These are phyloP conservation scores for Solanum verrucosum DNA, from an alignment of 257 asterid species.

Conservation along the genomic window DNA sequence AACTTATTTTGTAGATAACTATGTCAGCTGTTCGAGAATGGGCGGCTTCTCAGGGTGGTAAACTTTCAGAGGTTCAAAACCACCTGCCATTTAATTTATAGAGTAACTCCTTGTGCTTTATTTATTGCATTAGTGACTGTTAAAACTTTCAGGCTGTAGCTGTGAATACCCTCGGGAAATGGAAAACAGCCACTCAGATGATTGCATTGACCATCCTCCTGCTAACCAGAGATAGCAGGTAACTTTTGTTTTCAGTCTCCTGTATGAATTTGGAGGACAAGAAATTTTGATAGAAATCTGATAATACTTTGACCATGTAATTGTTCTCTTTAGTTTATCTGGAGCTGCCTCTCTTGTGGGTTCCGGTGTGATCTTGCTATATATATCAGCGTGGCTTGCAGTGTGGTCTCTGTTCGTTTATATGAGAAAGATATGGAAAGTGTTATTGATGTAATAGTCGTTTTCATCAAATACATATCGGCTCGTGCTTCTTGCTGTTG, in stretches of 20 bases:
- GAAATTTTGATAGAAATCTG: neutral
- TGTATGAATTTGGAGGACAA: neutral
- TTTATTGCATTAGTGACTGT: neutral
- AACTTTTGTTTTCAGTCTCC: neutral
- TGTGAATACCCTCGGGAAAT: constrained; percentile 88
- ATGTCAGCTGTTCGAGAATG: constrained; percentile 99
- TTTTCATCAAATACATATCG: neutral
- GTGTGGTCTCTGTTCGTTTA: constrained; percentile 70
- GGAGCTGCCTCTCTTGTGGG: constrained; percentile 40
- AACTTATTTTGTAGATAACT: constrained; percentile 56
- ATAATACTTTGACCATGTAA: neutral
- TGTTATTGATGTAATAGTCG: constrained; percentile 39
- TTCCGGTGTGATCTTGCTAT: constrained; percentile 64
- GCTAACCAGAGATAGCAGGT: constrained; percentile 90
- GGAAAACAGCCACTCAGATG: constrained; percentile 99
- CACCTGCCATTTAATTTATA: neutral
- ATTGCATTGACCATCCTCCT: constrained; percentile 71
- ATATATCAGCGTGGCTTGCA: constrained; percentile 79
- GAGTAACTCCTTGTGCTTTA: neutral
- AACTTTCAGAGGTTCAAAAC: constrained; percentile 64
- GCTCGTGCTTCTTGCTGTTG: neutral
- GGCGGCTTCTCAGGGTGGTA: constrained; percentile 93
- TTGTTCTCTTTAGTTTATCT: constrained; percentile 30
- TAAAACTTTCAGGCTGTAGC: constrained; percentile 68
- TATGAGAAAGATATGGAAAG: constrained; percentile 62